Base-by-base conservation (phyloP, 805 yeast genomes). In the Kuraishia capsulata region DNA sequence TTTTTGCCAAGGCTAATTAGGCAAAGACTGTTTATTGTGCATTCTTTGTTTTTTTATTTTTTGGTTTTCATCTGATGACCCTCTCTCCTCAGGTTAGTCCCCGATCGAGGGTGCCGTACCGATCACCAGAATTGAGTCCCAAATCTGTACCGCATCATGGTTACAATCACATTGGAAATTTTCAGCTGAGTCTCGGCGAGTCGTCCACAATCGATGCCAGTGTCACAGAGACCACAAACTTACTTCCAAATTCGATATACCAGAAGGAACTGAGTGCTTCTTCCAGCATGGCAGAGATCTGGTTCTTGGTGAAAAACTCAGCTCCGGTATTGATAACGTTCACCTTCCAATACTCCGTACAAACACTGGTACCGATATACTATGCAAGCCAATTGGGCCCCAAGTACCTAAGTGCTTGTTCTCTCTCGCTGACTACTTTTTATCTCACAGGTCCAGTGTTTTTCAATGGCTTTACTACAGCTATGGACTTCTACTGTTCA, bases 341-440 rank as follows among this genome's bases (percentile, higher is more conserved):
- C 47, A 52, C 81, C 20, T 57, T 81, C 42, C 87, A 82, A 52
- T 78, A 79, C 53, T 81, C 88, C 0, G 63, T 82, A 11, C 31
- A 28, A 35, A 78, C 85, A 3, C 78, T 83, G 36, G 85, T 88
- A n/a, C 78, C 86, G 1, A 83, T 82, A 28, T 81, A 82, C 52
- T 77, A 82, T 2, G 89, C 81, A 21, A 88, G 90, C 9, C 73
- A 78, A 45, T 64, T 83, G 39, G 89, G 90, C 2, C 71, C 76
- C 25, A 67, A 69, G 20, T 86, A 81, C 46, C 62, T 83, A 36
- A 89, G 87, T 13, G 90, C 87, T 21, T 82, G 80, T 5, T 76
- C 86, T 13, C 59, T 83, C 35, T 80, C 84, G 14, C 71, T 83
- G 19, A 81, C 81, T 86, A 78, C 88, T 4, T 83, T 85, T 5